A percentile compares a stretch with the other conserved stretches of the same genome.
phyloP scores from a whole-genome alignment of 2,329 filamentous ascomycete genomes.

The Colletotrichum sp. region DNA sequence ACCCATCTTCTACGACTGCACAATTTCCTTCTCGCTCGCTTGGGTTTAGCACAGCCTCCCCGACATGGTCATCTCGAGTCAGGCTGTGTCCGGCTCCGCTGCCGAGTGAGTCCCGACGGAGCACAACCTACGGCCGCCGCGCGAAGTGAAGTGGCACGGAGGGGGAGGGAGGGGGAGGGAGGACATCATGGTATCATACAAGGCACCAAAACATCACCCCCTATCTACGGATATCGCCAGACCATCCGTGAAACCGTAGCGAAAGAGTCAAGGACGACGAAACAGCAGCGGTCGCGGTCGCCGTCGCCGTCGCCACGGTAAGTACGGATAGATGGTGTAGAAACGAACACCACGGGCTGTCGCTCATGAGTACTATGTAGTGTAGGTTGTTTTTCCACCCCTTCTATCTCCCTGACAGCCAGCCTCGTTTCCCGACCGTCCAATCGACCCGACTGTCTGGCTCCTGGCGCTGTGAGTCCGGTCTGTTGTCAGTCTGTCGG shows the following conservation, averaged over 20 bases:
- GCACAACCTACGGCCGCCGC: background rate
- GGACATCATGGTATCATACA: background rate
- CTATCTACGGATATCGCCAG: background rate
- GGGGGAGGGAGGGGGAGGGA: background rate
- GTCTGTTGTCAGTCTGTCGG: background rate
- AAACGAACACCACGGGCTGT: background rate
- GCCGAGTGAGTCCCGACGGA: background rate
- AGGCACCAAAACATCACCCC: background rate
- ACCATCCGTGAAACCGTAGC: background rate
- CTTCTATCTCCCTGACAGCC: background rate
- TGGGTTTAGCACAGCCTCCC: constrained; percentile 13
- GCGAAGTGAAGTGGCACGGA: background rate
- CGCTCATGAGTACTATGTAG: too few relatives aligned
- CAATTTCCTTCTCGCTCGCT: constrained; percentile 21
- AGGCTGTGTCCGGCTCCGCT: background rate
- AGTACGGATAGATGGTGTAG: background rate
- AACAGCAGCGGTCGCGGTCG: background rate
- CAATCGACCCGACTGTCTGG: background rate
- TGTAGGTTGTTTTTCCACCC: background rate
- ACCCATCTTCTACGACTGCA: constrained; percentile 7
- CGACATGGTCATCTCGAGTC: constrained; percentile 17
- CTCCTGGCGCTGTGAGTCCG: background rate
- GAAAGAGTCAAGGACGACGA: background rate
- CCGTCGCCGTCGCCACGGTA: background rate
- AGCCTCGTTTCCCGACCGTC: background rate